Base-by-base conservation (phyloP, 2,329 filamentous ascomycete genomes). In the Colletotrichum shisoi region DNA sequence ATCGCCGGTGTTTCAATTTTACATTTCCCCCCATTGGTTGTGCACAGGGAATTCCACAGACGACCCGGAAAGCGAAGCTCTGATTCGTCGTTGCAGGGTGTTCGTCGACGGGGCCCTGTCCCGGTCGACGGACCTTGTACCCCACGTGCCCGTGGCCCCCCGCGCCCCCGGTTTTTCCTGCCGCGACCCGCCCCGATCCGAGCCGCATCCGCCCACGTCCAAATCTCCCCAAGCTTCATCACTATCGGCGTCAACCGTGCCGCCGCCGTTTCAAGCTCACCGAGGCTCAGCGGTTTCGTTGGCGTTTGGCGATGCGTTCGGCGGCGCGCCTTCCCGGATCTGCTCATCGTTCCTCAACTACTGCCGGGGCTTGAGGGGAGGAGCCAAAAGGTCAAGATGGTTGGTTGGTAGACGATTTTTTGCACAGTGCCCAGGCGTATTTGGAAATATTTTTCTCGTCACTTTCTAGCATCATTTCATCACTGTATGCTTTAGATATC, bases 241-340 rank as follows among this genome's bases (percentile, higher is more conserved):
- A 76, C 77, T 0, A 71, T 83, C 37, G 82, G 78, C 7, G 76
- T 84, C 21, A 77, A 81, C 65, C 53, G 62, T 37, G 37, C 62
- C 31, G 62, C 62, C 27, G 60, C 48, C 39, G 46, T 39, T 58
- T 60, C 56, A 48, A 51, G 57, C 19, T 44, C 9, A 64, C 62
- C 8, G 44, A 45, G n/a, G 34, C 37, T 31, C n/a, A 54, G 62
- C n/a, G 62, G 62, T 13, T 56, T 64, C 5, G 54, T 56, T 5
- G 7, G 27, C 27, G 27, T 48, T 59, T 6, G 54, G 52, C 40
- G 52, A 39, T n/a, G 46, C 46, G 6, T 31, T 31, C 75, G 17
- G 48, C 49, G 59, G 59, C 11, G 40, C 34, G 21, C 60, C 44
- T 13, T 31, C 7, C 40, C 42, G 60, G 60, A 12, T 42, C 60